phyloP scores from a whole-genome alignment of 139 green algal species.

The Chlorella sp. region DNA sequence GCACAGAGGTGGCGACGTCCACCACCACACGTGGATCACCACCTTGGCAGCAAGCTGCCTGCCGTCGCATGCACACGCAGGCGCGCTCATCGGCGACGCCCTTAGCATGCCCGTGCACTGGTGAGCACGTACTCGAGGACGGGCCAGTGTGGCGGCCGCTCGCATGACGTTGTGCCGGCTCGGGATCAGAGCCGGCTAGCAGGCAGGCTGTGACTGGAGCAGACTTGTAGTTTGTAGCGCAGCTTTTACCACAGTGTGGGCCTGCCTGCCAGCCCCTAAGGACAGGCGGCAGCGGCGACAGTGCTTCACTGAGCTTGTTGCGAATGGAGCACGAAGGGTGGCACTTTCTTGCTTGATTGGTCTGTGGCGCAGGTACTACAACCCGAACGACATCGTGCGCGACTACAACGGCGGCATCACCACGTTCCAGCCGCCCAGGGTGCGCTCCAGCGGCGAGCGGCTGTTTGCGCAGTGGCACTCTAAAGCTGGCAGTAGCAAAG shows the following conservation, averaged over 20 bases:
- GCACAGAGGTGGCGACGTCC: not conserved
- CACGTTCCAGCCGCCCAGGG: slow-evolving; percentile 24
- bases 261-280: not conserved
- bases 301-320: too few relatives aligned
- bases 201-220: not conserved
- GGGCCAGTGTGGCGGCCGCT: not conserved
- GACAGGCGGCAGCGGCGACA: not conserved
- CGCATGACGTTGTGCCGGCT: not conserved
- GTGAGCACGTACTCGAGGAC: not conserved
- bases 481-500: not conserved
- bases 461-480: too few relatives aligned
- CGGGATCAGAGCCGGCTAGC: not conserved
- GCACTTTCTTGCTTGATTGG: too few relatives aligned
- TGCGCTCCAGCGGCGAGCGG: not conserved
- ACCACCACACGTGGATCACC: not conserved
- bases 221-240: not conserved
- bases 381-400: slow-evolving; percentile 20
- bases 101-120: slow-evolving; percentile 58
- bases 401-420: slow-evolving; percentile 29
- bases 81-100: slow-evolving; percentile 47
- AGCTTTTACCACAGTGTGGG: not conserved
- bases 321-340: too few relatives aligned
- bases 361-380: slow-evolving; percentile 21
- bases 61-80: slow-evolving; percentile 2
- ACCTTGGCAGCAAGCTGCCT: not conserved